These are phyloP conservation scores for Pseudofabraea citricarpa DNA, from an alignment of 2,329 filamentous ascomycete genomes.

Conservation along the genomic window DNA sequence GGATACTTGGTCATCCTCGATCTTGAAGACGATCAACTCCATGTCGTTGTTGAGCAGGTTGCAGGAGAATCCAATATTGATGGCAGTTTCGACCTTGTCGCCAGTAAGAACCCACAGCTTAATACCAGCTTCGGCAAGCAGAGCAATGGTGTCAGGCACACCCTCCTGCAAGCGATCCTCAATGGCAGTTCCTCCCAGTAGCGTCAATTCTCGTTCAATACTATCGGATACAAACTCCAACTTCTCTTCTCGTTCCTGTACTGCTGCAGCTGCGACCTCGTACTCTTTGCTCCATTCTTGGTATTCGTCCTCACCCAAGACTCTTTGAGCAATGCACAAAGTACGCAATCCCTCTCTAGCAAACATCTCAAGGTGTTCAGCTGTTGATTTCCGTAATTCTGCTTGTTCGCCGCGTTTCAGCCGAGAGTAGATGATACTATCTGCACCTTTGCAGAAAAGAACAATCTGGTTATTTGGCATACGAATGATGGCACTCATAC, in stretches of 20 bases:
- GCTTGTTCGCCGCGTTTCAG: conserved; percentile 80
- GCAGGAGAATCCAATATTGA: conserved; percentile 99
- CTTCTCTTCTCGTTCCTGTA: conserved; percentile 87
- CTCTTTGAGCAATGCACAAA: conserved; percentile 83
- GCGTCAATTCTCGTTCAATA: conserved; percentile 83
- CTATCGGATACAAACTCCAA: conserved; percentile 82
- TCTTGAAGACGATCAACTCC: conserved; percentile 88
- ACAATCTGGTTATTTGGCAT: conserved; percentile 90
- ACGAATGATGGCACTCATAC: conserved; percentile 94
- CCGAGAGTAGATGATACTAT: conserved; percentile 94
- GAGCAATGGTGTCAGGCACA: conserved; percentile 89
- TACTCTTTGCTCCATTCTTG: conserved; percentile 79
- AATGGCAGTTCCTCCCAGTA: conserved; percentile 92
- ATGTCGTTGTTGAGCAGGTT: conserved; percentile 96
- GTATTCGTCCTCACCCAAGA: conserved; percentile 80
- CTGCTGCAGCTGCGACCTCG: conserved; percentile 77
- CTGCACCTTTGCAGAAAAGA: conserved; percentile 94
- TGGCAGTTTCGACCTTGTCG: conserved; percentile 98
- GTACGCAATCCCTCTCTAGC: conserved; percentile 92
- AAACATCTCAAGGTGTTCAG: conserved; percentile 95
- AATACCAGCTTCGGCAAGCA: conserved; percentile 89
- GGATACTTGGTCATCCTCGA: conserved; percentile 65
- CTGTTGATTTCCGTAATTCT: conserved; percentile 77
- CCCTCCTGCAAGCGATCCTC: conserved; percentile 96
- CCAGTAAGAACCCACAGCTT: conserved; percentile 98